Percentiles rank a stretch among this genome's conserved stretches.
Conservation (phyloP, 2,329 filamentous ascomycete genomes). For the Pyrenophora teres region DNA sequence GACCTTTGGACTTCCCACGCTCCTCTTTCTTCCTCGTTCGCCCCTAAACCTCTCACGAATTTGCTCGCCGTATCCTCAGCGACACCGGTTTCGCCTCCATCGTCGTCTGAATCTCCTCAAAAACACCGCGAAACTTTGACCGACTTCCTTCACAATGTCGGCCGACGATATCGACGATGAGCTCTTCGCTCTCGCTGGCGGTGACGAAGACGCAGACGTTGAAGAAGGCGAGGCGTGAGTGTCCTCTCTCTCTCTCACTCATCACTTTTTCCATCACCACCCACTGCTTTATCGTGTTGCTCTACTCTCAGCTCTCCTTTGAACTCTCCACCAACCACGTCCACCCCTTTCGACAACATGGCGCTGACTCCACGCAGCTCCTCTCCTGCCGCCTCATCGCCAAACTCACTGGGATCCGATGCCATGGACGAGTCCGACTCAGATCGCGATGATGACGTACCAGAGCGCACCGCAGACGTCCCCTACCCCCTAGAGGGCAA, state of each 20-base stretch:
- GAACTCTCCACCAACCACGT: constrained; percentile 16
- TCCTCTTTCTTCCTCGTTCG: constrained; percentile 20
- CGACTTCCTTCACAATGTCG: constrained; percentile 63
- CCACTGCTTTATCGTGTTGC: constrained; percentile 2
- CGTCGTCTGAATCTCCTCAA: neutral
- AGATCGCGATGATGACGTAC: constrained; percentile 46
- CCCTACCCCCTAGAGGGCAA: constrained; percentile 87
- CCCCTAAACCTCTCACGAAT: constrained; percentile 22
- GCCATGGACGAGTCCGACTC: constrained; percentile 83
- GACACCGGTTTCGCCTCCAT: constrained; percentile 9
- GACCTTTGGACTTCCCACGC: constrained; percentile 23
- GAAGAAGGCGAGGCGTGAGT: constrained; percentile 87
- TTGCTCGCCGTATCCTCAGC: constrained; percentile 12
- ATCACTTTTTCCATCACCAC: constrained; percentile 8
- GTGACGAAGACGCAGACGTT: constrained; percentile 62
- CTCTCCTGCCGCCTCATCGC: constrained; percentile 66
- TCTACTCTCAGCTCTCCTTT: constrained; percentile 16
- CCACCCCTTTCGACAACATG: constrained; percentile 20
- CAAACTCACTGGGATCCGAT: constrained; percentile 75
- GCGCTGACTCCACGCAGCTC: constrained; percentile 60
- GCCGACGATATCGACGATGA: constrained; percentile 81
- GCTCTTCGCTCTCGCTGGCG: constrained; percentile 88
- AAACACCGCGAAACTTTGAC: constrained; percentile 2
- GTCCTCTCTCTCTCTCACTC: constrained; percentile 14
- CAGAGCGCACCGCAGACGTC: constrained; percentile 64